A percentile compares a stretch with the other conserved stretches of the same genome.
Conservation (phyloP, 768 basidiomycete species). For the Mrakia blollopis region DNA sequence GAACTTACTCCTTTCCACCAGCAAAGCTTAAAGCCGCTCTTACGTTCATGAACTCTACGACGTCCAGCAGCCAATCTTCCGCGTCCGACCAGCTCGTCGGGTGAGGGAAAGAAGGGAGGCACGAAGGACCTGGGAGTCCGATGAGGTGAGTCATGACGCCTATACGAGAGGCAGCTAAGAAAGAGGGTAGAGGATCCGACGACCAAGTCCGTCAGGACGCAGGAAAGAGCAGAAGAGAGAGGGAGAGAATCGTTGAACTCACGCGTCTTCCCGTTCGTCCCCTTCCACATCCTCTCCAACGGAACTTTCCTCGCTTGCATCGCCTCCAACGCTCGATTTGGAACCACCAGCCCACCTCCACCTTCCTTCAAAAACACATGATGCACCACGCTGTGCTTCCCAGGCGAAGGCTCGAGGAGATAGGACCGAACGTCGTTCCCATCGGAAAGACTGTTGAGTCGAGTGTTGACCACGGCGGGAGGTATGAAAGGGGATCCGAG, state of each 20-base stretch:
- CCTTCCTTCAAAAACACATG: not conserved
- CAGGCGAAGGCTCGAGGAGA: not conserved
- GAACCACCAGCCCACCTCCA: not conserved
- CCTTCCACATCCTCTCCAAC: not conserved
- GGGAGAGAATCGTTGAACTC: not conserved
- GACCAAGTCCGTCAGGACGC: too few species aligned
- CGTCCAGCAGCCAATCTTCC: too few species aligned
- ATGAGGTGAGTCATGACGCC: too few species aligned
- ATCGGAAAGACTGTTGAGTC: not conserved
- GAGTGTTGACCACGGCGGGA: not conserved
- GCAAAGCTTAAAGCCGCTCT: too few species aligned
- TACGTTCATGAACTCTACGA: too few species aligned
- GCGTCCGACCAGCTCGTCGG: too few species aligned
- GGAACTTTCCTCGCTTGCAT: not conserved
- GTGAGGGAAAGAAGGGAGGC: too few species aligned
- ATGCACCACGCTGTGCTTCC: not conserved
- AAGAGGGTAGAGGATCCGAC: too few species aligned
- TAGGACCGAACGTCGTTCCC: not conserved
- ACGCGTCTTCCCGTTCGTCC: not conserved
- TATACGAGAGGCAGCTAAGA: too few species aligned
- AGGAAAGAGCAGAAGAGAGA: not conserved
- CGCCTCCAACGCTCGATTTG: not conserved
- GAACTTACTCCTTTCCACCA: too few species aligned
- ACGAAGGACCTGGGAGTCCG: too few species aligned
- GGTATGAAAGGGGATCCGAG: not conserved